Percentiles rank a stretch among this genome's conserved stretches.
Conservation (phyloP, 495 filamentous ascomycete genomes). For the Penicillium paradoxum region DNA sequence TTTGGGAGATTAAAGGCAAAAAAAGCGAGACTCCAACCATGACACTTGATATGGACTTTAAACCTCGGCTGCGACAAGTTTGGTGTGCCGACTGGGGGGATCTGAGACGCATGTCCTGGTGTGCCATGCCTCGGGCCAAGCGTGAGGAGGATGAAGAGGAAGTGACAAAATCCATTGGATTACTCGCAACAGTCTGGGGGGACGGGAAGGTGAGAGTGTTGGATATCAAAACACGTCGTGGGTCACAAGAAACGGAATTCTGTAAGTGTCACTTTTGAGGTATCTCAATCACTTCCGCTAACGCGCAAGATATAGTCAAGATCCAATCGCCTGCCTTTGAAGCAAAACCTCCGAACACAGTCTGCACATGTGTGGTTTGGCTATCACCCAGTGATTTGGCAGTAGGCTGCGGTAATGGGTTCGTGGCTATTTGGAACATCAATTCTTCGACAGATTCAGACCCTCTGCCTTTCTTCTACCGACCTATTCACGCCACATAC, state of each 20-base stretch:
- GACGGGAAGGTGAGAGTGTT: slow-evolving; percentile 61
- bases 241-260: slow-evolving; percentile 31
- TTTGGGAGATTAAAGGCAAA: slow-evolving; percentile 52
- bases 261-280: slow-evolving; percentile 21
- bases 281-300: neutral
- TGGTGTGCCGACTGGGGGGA: slow-evolving; percentile 62
- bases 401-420: slow-evolving; percentile 60
- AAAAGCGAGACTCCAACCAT: slow-evolving; percentile 21
- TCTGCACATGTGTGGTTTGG: slow-evolving; percentile 60
- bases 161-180: slow-evolving; percentile 41
- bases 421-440: slow-evolving; percentile 55
- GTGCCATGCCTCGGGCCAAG: slow-evolving; percentile 44
- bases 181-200: slow-evolving; percentile 57
- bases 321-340: slow-evolving; percentile 51
- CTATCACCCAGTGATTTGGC: slow-evolving; percentile 55
- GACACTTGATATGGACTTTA: slow-evolving; percentile 34
- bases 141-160: slow-evolving; percentile 34
- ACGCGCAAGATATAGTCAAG: slow-evolving; percentile 32
- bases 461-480: slow-evolving; percentile 49
- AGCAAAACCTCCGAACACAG: slow-evolving; percentile 40
- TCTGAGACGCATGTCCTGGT: slow-evolving; percentile 58
- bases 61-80: slow-evolving; percentile 43
- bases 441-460: slow-evolving; percentile 22
- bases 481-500: slow-evolving; percentile 55
- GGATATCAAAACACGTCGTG: slow-evolving; percentile 41